These are phyloP conservation scores for Aspergillus oerlinghausenensis DNA, from an alignment of 2,329 filamentous ascomycete species.

Conservation along the genomic window DNA sequence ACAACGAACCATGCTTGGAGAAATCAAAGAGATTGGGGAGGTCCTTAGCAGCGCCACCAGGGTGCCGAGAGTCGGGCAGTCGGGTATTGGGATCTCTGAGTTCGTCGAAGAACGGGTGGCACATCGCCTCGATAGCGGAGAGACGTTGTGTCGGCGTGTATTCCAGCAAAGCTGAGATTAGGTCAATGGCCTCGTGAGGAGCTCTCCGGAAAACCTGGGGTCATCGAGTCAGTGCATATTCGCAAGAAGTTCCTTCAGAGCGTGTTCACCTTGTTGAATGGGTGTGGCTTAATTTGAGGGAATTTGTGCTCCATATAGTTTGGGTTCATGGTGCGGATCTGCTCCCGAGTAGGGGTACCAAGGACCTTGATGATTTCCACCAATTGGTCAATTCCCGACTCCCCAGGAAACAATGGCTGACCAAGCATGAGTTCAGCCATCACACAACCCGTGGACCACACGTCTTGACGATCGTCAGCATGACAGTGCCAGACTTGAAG, in stretches of 20 bases:
- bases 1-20: slow-evolving; percentile 67
- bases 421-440: slow-evolving; percentile 99
- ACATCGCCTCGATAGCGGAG: slow-evolving; percentile 92
- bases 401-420: slow-evolving; percentile 93
- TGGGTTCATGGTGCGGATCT: slow-evolving; percentile 99
- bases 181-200: slow-evolving; percentile 83
- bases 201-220: slow-evolving; percentile 88
- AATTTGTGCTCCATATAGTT: slow-evolving; percentile 99
- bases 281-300: slow-evolving; percentile 98
- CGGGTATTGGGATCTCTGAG: slow-evolving; percentile 85
- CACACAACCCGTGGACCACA: slow-evolving; percentile 98
- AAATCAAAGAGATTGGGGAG: slow-evolving; percentile 90
- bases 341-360: slow-evolving; percentile 91
- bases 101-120: slow-evolving; percentile 98
- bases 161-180: slow-evolving; percentile 89
- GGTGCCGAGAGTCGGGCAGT: slow-evolving; percentile 89
- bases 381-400: slow-evolving; percentile 96
- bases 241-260: neutral
- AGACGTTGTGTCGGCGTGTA: slow-evolving; percentile 96
- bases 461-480: slow-evolving; percentile 57
- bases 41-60: slow-evolving; percentile 72
- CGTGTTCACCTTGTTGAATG: slow-evolving; percentile 76
- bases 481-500: neutral
- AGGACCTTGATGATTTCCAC: slow-evolving; percentile 99
- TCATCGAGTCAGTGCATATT: slow-evolving; percentile 16